Base-by-base conservation (phyloP, 345 rosid genomes). In the Camelina hispida region DNA sequence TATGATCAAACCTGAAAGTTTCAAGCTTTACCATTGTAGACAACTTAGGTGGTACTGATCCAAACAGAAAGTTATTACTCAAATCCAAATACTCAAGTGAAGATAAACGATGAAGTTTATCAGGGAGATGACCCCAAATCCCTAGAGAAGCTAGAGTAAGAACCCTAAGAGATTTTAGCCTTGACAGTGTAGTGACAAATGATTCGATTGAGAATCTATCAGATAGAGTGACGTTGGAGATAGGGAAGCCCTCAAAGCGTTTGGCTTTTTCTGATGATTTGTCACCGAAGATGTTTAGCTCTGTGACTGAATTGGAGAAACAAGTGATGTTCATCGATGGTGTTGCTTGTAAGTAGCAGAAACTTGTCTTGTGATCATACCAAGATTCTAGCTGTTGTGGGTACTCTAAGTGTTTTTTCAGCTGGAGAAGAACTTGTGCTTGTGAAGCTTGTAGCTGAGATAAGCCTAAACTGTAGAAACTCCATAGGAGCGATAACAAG, bases 61-160 rank as follows among this genome's bases (percentile, higher is more conserved):
- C 93, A 62, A 77, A 88, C 56, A 90, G 83, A 75, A 84, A 82
- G 77, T 90, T 90, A 35, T 87, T 76, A 40, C 91, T 85, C 76
- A 90, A 84, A 71, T 90, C 93, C 81, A 90, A 76, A 54, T 78
- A 76, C 58, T 88, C 89, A n/a, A 90, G 88, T n/a, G 86, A 78
- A 63, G 75, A 72, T 62, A 90, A 65, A 57, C 96, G 38, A 72
- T 85, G 91, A 57, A 90, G 87, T 63, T 90, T 90, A 80, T 84
- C 90, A 11, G 91, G 91, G 38, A 88, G 85, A 22, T 87, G 81
- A 37, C 96, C 96, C 96, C 96, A 90, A 46, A 90, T 86, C 38
- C 96, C 96, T 55, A 88, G 44, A 71, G 89, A 86, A 57, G 84
- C 66, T 48, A 90, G 77, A 67, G 84, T 81, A 66, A 90, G 91